Conservation (phyloP, 306 rosid genomes). For the Acacia acuminata region DNA sequence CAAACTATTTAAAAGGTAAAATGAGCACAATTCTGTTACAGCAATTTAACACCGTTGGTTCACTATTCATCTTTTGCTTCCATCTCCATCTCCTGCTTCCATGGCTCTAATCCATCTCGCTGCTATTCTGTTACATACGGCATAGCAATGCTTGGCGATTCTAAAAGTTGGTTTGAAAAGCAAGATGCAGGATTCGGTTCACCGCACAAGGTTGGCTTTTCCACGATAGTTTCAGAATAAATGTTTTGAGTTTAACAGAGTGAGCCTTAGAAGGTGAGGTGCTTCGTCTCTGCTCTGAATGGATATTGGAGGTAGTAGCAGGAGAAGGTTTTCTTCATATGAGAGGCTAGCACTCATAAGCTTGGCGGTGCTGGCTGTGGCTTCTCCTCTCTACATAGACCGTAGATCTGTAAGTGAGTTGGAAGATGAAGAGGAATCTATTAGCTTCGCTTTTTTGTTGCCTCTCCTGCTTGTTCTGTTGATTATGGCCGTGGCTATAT, state of each 20-base stretch:
- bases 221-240: neutral
- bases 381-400: conserved; percentile 81
- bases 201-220: conserved; percentile 19
- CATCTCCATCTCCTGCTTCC: no score
- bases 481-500: conserved; percentile 54
- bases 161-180: conserved; percentile 27
- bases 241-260: conserved; percentile 6
- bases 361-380: conserved; percentile 66
- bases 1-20: no score
- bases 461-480: conserved; percentile 65
- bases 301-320: conserved; percentile 52
- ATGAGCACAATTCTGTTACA: no score
- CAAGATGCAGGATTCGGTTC: conserved; percentile 37
- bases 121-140: neutral
- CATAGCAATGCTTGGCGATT: neutral
- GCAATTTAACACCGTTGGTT: no score
- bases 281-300: conserved; percentile 34
- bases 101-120: no score
- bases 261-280: conserved; percentile 14
- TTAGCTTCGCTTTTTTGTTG: conserved; percentile 45
- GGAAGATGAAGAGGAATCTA: conserved; percentile 54
- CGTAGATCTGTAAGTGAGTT: conserved; percentile 46
- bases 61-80: no score
- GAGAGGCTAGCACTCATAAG: conserved; percentile 60
- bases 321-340: conserved; percentile 57